Conservation (phyloP, 257 asterid species). For the Catharanthus roseus region DNA sequence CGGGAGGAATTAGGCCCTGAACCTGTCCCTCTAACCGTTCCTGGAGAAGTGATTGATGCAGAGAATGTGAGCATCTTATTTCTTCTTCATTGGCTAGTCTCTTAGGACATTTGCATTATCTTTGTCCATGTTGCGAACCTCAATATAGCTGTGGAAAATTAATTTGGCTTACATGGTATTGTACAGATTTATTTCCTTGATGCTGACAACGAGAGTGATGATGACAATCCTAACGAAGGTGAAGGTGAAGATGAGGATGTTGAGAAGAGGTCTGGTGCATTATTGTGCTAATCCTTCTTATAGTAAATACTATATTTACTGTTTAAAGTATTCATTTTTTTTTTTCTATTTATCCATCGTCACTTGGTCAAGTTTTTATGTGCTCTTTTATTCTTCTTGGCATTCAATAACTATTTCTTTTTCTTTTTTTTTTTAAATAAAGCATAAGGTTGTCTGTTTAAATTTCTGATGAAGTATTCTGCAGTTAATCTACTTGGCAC, state of each 20-base stretch:
- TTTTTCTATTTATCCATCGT: background rate
- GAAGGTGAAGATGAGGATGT: constrained; percentile 28
- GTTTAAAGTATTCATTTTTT: too few relatives aligned
- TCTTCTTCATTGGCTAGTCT: constrained; percentile 11
- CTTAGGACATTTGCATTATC: constrained; percentile 9
- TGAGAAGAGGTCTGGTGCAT: constrained; percentile 58
- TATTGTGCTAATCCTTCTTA: background rate
- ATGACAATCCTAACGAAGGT: constrained; percentile 43
- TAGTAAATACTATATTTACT: background rate
- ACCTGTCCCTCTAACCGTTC: constrained; percentile 71
- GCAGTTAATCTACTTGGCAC: background rate
- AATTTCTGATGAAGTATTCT: background rate
- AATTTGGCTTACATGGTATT: background rate
- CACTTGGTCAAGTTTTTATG: constrained; percentile 6
- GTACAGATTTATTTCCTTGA: constrained; percentile 82
- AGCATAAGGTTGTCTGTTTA: background rate
- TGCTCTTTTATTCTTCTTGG: background rate
- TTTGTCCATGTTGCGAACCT: background rate
- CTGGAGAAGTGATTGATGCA: constrained; percentile 68
- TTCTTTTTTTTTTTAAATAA: too few relatives aligned
- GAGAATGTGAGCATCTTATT: constrained; percentile 50
- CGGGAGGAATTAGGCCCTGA: constrained; percentile 72
- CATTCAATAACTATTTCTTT: background rate
- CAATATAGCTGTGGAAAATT: constrained; percentile 2
- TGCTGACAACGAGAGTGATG: constrained; percentile 60